A percentile compares a stretch with the other conserved stretches of the same genome.
Evolutionary conservation across 352 stramenopile genomes (phyloP).

Genomic region (Phytopythium delawarense): DNA sequence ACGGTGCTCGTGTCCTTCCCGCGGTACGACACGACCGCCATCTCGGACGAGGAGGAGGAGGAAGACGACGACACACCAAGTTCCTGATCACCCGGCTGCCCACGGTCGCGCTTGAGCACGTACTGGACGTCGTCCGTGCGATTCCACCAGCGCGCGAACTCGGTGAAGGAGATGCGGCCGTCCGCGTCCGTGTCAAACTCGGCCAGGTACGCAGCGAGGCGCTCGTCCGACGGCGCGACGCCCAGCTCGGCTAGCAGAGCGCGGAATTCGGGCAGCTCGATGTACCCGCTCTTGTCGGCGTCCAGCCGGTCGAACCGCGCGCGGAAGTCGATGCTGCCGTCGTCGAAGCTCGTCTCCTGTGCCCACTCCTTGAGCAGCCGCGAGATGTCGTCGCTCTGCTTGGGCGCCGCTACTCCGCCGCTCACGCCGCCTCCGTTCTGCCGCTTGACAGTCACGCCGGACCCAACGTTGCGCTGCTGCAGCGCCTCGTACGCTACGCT

Average conservation of each 20-base stretch:
- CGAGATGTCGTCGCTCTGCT: conserved; percentile 53
- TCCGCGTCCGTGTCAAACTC: conserved; percentile 81
- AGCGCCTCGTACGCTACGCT: conserved; percentile 51
- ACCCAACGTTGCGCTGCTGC: conserved; percentile 16
- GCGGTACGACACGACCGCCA: conserved; percentile 72
- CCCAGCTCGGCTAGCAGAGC: conserved; percentile 85
- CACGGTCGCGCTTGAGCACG: conserved; percentile 71
- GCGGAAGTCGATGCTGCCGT: conserved; percentile 64
- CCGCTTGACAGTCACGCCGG: conserved; percentile 18
- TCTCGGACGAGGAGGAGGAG: conserved; percentile 21
- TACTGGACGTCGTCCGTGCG: conserved; percentile 74
- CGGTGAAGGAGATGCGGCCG: conserved; percentile 79
- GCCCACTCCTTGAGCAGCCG: conserved; percentile 84
- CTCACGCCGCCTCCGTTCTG: background rate
- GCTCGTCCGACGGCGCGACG: conserved; percentile 72
- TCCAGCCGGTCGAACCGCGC: conserved; percentile 77
- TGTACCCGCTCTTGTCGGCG: conserved; percentile 59
- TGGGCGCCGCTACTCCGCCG: conserved; percentile 13
- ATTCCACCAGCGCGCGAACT: conserved; percentile 90
- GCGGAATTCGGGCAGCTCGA: conserved; percentile 83
- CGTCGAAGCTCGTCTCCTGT: conserved; percentile 71
- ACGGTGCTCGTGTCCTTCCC: conserved; percentile 38
- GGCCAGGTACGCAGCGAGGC: conserved; percentile 76
- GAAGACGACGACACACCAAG: background rate
- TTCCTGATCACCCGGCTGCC: conserved; percentile 14